These are phyloP conservation scores for Tolypocladium endophyticum DNA, from an alignment of 2,329 filamentous ascomycete species.

Conservation along the genomic window DNA sequence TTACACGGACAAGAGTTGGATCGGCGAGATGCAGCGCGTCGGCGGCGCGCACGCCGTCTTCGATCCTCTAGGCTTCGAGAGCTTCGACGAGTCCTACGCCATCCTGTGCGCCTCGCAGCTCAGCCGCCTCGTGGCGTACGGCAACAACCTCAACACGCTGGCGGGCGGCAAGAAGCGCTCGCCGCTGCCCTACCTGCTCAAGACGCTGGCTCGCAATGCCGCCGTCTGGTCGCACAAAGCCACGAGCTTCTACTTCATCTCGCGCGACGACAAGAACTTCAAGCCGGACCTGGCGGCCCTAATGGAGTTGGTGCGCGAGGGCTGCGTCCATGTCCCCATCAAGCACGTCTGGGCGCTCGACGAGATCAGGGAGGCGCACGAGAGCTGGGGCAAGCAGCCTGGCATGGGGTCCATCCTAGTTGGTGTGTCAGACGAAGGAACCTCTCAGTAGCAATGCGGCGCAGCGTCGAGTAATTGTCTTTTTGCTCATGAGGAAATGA, in stretches of 20 bases:
- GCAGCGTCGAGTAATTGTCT: no score
- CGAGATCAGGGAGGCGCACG: conserved; percentile 25
- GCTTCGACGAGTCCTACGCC: conserved; percentile 36
- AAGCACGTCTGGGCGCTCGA: conserved; percentile 30
- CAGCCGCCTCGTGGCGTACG: conserved; percentile 30
- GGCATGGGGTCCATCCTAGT: conserved; percentile 27
- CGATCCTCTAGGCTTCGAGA: conserved; percentile 38
- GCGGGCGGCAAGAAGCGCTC: conserved; percentile 20
- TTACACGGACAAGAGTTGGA: conserved; percentile 40
- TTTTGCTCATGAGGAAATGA: background rate
- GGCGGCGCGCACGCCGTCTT: conserved; percentile 37
- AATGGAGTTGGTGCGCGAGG: conserved; percentile 18
- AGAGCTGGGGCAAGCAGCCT: conserved; percentile 20
- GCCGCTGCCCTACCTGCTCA: conserved; percentile 18
- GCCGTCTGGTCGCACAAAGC: conserved; percentile 16
- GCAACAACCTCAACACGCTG: conserved; percentile 22
- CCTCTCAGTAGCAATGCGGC: background rate
- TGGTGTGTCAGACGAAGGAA: conserved; percentile 8
- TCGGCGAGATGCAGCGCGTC: conserved; percentile 28
- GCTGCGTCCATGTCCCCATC: conserved; percentile 23
- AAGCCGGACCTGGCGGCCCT: conserved; percentile 17
- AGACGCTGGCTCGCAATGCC: conserved; percentile 20
- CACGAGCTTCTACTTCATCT: conserved; percentile 25
- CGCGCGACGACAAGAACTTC: conserved; percentile 21
- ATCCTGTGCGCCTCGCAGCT: conserved; percentile 23